Base-by-base conservation (phyloP, 768 basidiomycete species). In the Russula earlei region DNA sequence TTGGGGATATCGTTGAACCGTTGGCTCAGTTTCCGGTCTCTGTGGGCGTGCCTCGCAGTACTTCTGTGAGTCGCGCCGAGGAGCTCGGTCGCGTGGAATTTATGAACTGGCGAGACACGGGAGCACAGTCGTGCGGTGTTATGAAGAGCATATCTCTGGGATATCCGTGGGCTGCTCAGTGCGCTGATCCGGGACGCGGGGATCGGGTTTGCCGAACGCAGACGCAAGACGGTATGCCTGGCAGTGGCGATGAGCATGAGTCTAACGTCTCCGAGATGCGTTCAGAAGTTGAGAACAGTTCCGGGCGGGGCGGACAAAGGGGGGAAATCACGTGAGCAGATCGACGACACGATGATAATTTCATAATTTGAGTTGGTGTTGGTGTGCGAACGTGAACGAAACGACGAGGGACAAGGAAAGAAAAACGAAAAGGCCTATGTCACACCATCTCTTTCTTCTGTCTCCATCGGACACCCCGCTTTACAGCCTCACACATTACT, bases 391-490 rank as follows among this genome's bases (percentile, higher is more conserved):
- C n/a, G n/a, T n/a, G n/a, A n/a, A n/a, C n/a, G n/a, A n/a, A n/a
- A n/a, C n/a, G n/a, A n/a, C n/a, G n/a, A 27, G 11, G 7, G 31
- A 24, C n/a, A 38, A 34, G 29, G 38, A 34, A 22, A 37, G 9
- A 11, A 41, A 25, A 12, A 33, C 19, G 25, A 19, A n/a, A 34
- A 24, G 34, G 25, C 44, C 63, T 60, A 91, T 91, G 90, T 91
- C 87, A 56, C 87, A 91, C 68, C 90, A 92, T 72, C 75, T 92
- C 33, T 92, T 89, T 70, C 65, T 92, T 52, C 72, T 92, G 49
- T 91, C 89, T 54, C 89, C 90, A 45, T 85, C 89, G 54, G 90
- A 92, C 68, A 87, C 87, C 19, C 91, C 90, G 20, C 72, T 92
- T 62, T 92, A 92, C 72, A 84, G 77, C 62, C 75, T 92, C 38